Evolutionary conservation across 257 asterid species (phyloP), one percentile per base, ranked within the genome.

Genomic region (Salvia splendens): DNA sequence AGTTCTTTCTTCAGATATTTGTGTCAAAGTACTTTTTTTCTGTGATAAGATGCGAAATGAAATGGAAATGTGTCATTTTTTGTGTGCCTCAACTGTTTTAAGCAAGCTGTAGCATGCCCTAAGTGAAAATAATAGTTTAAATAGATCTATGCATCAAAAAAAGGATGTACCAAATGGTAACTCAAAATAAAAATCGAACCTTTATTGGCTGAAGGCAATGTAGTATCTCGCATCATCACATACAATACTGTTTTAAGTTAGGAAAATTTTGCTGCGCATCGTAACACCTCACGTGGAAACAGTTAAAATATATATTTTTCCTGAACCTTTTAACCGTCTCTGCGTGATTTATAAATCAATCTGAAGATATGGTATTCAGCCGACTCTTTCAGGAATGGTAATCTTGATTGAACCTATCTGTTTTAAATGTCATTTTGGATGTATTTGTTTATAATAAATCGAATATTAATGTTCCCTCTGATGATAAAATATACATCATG

Each of bases 51-150:
- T 33, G 6, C 67, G 46, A 67, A 45, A n/a, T 20, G 49, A 42
- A 42, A 61, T 10, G 2, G 30, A 61, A 24, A 33, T 33, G n/a
- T 1, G 17, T 12, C 14, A 15, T 28, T 15, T 58, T 32, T 32
- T 4, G 6, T 14, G 6, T 1, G 12, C 1, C 3, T 53, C n/a
- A n/a, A 17, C 50, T 36, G 49, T 46, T 9, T 59, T 8, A 47
- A 56, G 66, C 33, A 33, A 50, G 54, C 32, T 60, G 8, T 70
- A 42, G 65, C 47, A 17, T 77, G 64, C 30, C 52, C 47, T 2
- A n/a, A 28, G 30, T 58, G 46, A 60, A 28, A 69, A 28, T 48
- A 28, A 56, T 56, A 40, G 11, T 63, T 46, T 8, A 8, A 45
- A 61, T 14, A 68, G 48, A 33, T 36, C 33, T 51, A 8, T 65